These are phyloP conservation scores for Cercospora sojina DNA, from an alignment of 2,329 filamentous ascomycete genomes.

Conservation along the genomic window DNA sequence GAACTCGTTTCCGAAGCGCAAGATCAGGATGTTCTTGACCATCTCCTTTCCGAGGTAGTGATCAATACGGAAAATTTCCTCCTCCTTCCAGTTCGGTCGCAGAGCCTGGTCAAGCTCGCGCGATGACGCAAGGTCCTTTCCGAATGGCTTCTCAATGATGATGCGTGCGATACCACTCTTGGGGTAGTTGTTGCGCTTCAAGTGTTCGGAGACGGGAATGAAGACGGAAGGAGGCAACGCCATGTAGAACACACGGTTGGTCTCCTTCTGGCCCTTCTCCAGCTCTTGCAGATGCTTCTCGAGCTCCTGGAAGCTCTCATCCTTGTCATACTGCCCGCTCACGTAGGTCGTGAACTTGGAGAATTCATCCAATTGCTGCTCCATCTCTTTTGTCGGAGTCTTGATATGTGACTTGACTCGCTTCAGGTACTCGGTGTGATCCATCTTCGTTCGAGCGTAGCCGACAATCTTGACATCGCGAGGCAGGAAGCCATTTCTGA, in stretches of 20 bases:
- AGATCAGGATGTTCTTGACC: constrained; percentile 99
- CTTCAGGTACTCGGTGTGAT: constrained; percentile 90
- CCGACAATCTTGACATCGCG: constrained; percentile 96
- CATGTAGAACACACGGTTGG: constrained; percentile 98
- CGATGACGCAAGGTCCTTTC: constrained; percentile 92
- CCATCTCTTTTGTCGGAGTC: constrained; percentile 94
- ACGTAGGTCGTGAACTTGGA: constrained; percentile 85
- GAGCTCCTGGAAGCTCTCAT: constrained; percentile 86
- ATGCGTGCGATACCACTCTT: constrained; percentile 86
- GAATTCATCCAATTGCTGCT: constrained; percentile 92
- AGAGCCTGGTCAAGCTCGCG: constrained; percentile 92
- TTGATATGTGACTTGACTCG: constrained; percentile 98
- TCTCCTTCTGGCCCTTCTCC: constrained; percentile 78
- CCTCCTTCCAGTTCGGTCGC: constrained; percentile 96
- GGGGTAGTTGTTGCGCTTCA: constrained; percentile 97
- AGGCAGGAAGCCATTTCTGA: constrained; percentile 96
- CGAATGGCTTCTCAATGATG: constrained; percentile 99
- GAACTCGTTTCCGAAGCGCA: constrained; percentile 98
- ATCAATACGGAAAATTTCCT: constrained; percentile 98
- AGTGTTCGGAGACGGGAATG: constrained; percentile 92
- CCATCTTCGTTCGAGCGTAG: constrained; percentile 99
- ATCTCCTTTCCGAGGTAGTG: constrained; percentile 99
- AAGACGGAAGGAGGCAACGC: constrained; percentile 96
- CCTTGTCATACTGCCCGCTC: constrained; percentile 96
- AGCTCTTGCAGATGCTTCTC: constrained; percentile 82